phyloP scores from a whole-genome alignment of 202 grass and related monocot species.

The Cymbopogon flexuosus region DNA sequence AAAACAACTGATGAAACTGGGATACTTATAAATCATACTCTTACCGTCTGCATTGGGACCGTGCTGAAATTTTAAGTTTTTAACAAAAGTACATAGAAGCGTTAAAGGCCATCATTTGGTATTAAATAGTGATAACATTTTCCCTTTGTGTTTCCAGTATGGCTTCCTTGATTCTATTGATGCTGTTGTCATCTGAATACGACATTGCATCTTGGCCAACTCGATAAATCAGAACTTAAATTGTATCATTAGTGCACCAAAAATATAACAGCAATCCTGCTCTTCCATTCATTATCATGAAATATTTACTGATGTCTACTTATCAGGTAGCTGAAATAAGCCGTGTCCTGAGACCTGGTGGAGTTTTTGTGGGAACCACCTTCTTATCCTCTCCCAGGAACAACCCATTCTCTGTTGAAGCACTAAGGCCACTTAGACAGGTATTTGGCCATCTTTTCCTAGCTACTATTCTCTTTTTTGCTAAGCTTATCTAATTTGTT shows the following conservation, averaged over 20 bases:
- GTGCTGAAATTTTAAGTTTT: slow-evolving; percentile 6
- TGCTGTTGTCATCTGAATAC: slow-evolving; percentile 13
- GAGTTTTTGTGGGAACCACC: slow-evolving; percentile 79
- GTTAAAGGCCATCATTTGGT: not conserved
- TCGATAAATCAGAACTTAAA: not conserved
- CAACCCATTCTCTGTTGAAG: slow-evolving; percentile 52
- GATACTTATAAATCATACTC: not conserved
- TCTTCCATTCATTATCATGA: not conserved
- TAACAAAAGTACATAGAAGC: not conserved
- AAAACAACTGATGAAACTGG: not conserved
- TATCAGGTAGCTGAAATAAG: slow-evolving; percentile 93
- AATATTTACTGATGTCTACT: slow-evolving; percentile 12
- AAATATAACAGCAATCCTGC: not conserved
- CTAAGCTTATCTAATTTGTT: not conserved
- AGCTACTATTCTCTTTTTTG: not conserved
- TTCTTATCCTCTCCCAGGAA: slow-evolving; percentile 69
- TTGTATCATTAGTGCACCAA: not conserved
- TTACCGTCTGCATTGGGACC: not conserved
- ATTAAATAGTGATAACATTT: not conserved
- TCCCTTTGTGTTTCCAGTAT: not conserved
- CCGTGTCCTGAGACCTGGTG: slow-evolving; percentile 73
- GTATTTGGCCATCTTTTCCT: slow-evolving; percentile 11
- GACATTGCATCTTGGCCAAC: not conserved
- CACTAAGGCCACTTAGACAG: slow-evolving; percentile 64
- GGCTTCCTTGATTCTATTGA: not conserved